phyloP scores from a whole-genome alignment of 2,329 filamentous ascomycete genomes.

The Sporothrix schenckii region DNA sequence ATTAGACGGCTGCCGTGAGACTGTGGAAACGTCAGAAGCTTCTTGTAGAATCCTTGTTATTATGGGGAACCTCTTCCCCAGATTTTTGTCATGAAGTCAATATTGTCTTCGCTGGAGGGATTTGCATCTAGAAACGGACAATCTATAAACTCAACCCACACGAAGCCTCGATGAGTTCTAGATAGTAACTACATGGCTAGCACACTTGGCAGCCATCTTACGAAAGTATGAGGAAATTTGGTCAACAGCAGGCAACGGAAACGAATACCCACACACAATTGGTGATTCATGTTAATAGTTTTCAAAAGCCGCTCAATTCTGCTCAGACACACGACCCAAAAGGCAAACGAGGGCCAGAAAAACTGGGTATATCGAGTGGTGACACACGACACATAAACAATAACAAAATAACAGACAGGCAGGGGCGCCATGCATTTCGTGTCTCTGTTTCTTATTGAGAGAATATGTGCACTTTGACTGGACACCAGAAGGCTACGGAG shows the following conservation, averaged over 20 bases:
- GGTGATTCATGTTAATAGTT: no score
- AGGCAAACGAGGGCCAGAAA: neutral
- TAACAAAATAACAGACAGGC: neutral
- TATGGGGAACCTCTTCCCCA: conserved; percentile 1
- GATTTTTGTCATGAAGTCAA: neutral
- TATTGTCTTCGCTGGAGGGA: neutral
- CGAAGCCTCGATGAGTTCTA: neutral
- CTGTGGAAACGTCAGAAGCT: neutral
- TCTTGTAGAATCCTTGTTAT: conserved; percentile 6
- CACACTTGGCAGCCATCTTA: neutral
- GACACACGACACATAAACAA: neutral
- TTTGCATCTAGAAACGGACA: neutral
- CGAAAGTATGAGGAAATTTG: neutral
- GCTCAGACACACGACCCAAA: neutral
- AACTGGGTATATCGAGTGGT: neutral
- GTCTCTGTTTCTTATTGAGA: conserved; percentile 3
- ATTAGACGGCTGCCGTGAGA: neutral
- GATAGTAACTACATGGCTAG: neutral
- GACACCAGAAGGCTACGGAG: no score
- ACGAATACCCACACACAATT: neutral
- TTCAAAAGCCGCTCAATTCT: conserved; percentile 24
- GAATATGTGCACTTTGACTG: neutral
- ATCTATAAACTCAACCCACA: neutral
- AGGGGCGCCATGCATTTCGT: neutral
- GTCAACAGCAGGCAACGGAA: neutral